These are phyloP conservation scores for Colletotrichum zoysiae DNA, from an alignment of 2,329 filamentous ascomycete species.

Conservation along the genomic window DNA sequence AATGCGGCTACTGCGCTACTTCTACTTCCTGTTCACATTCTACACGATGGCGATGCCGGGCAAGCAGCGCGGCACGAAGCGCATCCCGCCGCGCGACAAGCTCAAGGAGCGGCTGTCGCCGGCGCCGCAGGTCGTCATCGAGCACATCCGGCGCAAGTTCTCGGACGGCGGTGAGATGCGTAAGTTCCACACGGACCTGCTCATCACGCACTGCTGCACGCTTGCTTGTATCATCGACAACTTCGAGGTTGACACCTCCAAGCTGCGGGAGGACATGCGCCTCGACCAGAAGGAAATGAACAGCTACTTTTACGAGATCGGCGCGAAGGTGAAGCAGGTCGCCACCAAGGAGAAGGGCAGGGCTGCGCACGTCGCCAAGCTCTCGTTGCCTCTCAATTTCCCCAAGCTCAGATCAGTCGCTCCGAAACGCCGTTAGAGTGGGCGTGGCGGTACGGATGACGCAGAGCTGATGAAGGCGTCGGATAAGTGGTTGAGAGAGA, in stretches of 20 bases:
- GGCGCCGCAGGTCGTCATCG: conserved; percentile 72
- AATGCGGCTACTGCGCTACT: conserved; percentile 71
- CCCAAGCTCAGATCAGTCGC: conserved; percentile 69
- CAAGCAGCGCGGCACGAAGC: conserved; percentile 60
- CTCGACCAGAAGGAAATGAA: conserved; percentile 78
- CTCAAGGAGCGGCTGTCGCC: conserved; percentile 68
- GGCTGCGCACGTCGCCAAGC: conserved; percentile 70
- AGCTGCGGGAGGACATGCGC: conserved; percentile 78
- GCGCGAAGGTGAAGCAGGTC: conserved; percentile 73
- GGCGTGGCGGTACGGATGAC: conserved; percentile 9
- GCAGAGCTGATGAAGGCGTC: conserved; percentile 1
- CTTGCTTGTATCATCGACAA: conserved; percentile 79
- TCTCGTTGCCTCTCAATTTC: conserved; percentile 85
- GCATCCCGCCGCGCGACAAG: conserved; percentile 72
- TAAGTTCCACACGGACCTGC: conserved; percentile 78
- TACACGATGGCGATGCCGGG: conserved; percentile 61
- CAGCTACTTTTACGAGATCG: conserved; percentile 82
- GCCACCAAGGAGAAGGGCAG: conserved; percentile 73
- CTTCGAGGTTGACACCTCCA: conserved; percentile 77
- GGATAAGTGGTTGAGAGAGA: conserved; percentile 2
- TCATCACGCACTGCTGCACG: conserved; percentile 80
- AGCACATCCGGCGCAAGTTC: conserved; percentile 78
- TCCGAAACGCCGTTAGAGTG: conserved; percentile 42
- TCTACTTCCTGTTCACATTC: conserved; percentile 69
- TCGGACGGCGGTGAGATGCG: conserved; percentile 73